Percentiles rank a stretch among this genome's conserved stretches.
Conservation (phyloP, 345 rosid species). For the Rhodomyrtus tomentosa region DNA sequence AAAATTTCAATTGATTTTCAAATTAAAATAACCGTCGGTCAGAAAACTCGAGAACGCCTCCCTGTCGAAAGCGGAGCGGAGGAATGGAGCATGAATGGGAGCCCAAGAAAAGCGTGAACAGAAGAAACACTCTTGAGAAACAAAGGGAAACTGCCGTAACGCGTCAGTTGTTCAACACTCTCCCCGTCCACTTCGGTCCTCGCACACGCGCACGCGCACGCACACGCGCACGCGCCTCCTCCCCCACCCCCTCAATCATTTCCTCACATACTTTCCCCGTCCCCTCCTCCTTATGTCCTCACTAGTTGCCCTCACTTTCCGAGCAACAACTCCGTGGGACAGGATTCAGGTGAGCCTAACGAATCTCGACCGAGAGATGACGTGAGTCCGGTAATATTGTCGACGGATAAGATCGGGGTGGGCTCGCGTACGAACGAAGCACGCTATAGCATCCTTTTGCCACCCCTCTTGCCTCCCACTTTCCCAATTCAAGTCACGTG, state of each 20-base stretch:
- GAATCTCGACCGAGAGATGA: neutral
- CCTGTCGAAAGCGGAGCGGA: neutral
- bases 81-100: neutral
- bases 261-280: neutral
- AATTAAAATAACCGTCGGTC: too few species aligned
- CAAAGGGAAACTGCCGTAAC: neutral
- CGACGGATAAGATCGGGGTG: neutral
- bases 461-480: neutral
- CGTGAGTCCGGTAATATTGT: neutral
- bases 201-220: neutral
- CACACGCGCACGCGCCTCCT: neutral
- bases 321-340: neutral
- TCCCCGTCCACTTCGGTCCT: neutral
- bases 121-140: neutral
- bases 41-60: too few species aligned
- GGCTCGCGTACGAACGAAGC: neutral
- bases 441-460: too few species aligned
- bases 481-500: neutral
- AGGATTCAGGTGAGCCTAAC: rapidly evolving
- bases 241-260: neutral
- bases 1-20: too few species aligned
- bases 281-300: neutral
- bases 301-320: neutral
- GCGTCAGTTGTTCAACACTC: neutral
- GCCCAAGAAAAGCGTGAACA: neutral